These are phyloP conservation scores for Camelina laxa DNA, from an alignment of 345 rosid species.

Conservation along the genomic window DNA sequence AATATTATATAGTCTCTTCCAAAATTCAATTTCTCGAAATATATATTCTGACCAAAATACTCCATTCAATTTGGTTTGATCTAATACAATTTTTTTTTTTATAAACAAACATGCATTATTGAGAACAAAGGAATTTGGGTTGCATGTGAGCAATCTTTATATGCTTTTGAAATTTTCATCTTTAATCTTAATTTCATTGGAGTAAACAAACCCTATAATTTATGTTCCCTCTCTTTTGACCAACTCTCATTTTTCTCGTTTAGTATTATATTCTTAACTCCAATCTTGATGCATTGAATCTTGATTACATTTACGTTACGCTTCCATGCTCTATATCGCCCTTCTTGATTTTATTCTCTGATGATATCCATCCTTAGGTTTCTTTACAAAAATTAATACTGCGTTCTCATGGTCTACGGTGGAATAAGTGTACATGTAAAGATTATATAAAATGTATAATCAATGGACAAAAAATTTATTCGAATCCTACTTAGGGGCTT, in stretches of 20 bases:
- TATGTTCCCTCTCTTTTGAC: constrained; percentile 44
- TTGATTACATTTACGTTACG: constrained; percentile 22
- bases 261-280: constrained; percentile 23
- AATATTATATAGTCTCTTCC: constrained; percentile 19
- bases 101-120: constrained; percentile 35
- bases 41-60: constrained; percentile 34
- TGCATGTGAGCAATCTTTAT: constrained; percentile 48
- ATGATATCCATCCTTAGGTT: neutral
- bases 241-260: constrained; percentile 41
- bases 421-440: neutral
- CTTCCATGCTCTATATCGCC: neutral
- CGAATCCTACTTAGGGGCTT: neutral
- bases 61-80: constrained; percentile 11
- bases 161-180: constrained; percentile 37
- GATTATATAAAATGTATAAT: neutral
- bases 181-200: constrained; percentile 37
- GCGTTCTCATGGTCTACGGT: constrained; percentile 12
- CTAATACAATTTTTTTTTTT: neutral
- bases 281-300: constrained; percentile 40
- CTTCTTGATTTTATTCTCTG: constrained; percentile 24
- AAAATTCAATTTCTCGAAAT: constrained; percentile 1
- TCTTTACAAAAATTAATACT: neutral
- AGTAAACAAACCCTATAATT: constrained; percentile 42
- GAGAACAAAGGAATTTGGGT: constrained; percentile 46
- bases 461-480: neutral